Base-by-base conservation (phyloP, 164 flowering plant species). In the Magnolia kwangsiensis region DNA sequence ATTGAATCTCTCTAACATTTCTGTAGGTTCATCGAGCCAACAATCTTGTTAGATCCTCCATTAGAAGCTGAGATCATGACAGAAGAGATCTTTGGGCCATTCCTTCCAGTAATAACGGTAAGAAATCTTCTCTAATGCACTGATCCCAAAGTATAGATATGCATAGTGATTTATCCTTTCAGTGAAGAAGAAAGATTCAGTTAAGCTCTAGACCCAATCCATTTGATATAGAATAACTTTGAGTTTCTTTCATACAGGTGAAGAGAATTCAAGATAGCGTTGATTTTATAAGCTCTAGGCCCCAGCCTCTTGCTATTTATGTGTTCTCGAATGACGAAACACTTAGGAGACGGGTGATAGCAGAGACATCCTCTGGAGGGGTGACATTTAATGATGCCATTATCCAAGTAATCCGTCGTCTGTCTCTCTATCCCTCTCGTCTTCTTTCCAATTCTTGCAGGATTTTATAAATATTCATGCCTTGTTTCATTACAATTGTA, bases 51-150 rank as follows among this genome's bases (percentile, higher is more conserved):
- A 75, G 77, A 95, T 82, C 98, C 98, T 72, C 98, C 98, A 10
- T 86, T 91, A 21, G 89, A 91, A 74, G 74, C 99, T 27, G 88
- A 82, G 73, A 83, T 95, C 76, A 93, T 95, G 99, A 88, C 85
- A 1, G 96, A 92, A 72, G 99, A 93, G 82, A 90, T 95, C 67
- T 95, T 95, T 70, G 99, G 99, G 45, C 99, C 99, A 1, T 51
- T 95, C 67, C 92, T 95, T 80, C 99, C 98, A 16, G 89, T 93
- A 51, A 90, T 95, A 79, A 95, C 96, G 23, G 98, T 95, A 61
- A 85, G 89, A 75, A 55, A 18, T 21, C 24, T 63, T 49, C 50
- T 68, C 71, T 16, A 4, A 55, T 68, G 27, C 16, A 66, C 69
- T 63, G 65, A 1, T 63, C 21, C 69, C 29, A 66, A 14, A 9